These are phyloP conservation scores for Mercurialis annua DNA, from an alignment of 345 rosid genomes.

Conservation along the genomic window DNA sequence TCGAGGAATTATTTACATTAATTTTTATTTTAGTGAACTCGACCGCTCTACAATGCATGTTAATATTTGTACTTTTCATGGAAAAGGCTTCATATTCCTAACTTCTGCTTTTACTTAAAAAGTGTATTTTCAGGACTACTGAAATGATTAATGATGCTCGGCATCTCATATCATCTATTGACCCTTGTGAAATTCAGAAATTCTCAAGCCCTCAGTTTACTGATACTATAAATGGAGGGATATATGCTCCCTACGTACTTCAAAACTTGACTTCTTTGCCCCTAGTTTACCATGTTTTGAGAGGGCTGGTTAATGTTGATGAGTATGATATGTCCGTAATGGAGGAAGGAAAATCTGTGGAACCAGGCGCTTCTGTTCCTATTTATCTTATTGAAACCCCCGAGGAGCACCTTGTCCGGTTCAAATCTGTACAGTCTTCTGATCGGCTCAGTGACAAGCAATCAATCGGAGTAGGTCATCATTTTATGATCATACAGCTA, in stretches of 20 bases:
- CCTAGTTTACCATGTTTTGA: conserved; percentile 56
- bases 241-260: conserved; percentile 83
- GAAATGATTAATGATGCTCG: conserved; percentile 72
- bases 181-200: conserved; percentile 36
- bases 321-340: conserved; percentile 40
- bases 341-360: conserved; percentile 48
- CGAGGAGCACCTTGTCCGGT: conserved; percentile 50
- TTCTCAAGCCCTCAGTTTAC: conserved; percentile 31
- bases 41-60: not conserved
- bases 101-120: conserved; percentile 1
- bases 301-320: conserved; percentile 42
- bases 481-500: conserved; percentile 70
- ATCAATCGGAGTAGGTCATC: conserved; percentile 59
- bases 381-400: conserved; percentile 58
- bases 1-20: not conserved
- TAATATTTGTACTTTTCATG: not conserved
- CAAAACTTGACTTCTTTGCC: conserved; percentile 89
- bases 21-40: not conserved
- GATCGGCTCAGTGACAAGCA: conserved; percentile 61
- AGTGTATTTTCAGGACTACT: conserved; percentile 74
- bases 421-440: conserved; percentile 50
- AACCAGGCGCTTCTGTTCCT: conserved; percentile 75
- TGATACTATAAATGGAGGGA: conserved; percentile 44
- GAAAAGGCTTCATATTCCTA: not conserved
- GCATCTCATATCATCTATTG: conserved; percentile 40